Evolutionary conservation across 1,284 basidiomycete genomes (phyloP).

Genomic region (Ceratobasidium sp.): DNA sequence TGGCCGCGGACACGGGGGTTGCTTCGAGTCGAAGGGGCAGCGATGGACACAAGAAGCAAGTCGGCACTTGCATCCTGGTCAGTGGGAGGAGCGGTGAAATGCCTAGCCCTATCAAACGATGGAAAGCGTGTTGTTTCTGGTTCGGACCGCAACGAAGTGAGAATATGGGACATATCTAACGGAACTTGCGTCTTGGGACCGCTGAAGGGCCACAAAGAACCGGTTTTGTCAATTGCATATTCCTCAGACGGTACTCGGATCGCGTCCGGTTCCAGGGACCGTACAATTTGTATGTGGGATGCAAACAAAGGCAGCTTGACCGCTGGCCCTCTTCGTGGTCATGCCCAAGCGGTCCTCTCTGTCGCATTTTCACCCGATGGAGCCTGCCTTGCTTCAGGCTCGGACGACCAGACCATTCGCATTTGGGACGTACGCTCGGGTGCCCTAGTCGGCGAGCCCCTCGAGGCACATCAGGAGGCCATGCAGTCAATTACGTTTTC

Average conservation of each 20-base stretch:
- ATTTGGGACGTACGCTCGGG: slow-evolving; percentile 32
- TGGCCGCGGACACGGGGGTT: neutral
- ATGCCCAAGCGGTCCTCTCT: no score
- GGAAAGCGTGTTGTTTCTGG: neutral
- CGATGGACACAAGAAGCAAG: neutral
- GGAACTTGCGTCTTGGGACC: no score
- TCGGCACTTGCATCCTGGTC: neutral
- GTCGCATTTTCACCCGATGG: no score
- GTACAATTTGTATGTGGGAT: slow-evolving; percentile 33
- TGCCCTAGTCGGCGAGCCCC: neutral
- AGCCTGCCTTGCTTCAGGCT: no score
- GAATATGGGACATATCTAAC: neutral
- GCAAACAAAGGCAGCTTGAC: neutral
- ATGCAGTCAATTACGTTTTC: no score
- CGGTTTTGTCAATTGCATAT: no score
- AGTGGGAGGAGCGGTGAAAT: neutral
- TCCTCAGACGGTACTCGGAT: no score
- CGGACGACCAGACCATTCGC: no score
- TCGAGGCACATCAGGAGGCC: no score
- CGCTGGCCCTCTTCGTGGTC: no score
- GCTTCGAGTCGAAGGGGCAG: neutral
- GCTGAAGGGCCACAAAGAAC: no score
- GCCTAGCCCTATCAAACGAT: neutral
- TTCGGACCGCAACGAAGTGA: neutral
- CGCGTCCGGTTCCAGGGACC: slow-evolving; percentile 36